A percentile compares a stretch with the other conserved stretches of the same genome.
phyloP scores from a whole-genome alignment of 805 yeast species.

The Metschnikowia lachancei region DNA sequence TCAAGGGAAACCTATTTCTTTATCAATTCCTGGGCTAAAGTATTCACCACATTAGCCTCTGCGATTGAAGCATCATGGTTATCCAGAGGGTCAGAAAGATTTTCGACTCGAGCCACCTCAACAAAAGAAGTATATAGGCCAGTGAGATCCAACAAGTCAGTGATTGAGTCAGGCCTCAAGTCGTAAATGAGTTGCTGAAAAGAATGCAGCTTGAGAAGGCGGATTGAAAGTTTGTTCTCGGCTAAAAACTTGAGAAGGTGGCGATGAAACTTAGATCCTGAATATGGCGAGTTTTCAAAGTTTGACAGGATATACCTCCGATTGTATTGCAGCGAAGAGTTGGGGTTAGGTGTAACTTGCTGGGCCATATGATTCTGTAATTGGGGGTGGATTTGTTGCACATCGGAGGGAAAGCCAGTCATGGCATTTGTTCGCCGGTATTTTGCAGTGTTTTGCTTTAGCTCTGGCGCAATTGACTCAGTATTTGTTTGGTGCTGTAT shows the following conservation, averaged over 20 bases:
- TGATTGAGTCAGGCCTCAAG: conserved; percentile 46
- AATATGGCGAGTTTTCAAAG: conserved; percentile 42
- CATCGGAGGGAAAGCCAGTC: neutral
- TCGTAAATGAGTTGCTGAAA: conserved; percentile 53
- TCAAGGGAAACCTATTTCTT: conserved; percentile 9
- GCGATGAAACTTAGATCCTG: conserved; percentile 47
- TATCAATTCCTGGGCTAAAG: conserved; percentile 19
- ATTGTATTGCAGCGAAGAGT: conserved; percentile 5
- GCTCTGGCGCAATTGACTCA: conserved; percentile 6
- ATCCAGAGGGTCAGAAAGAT: conserved; percentile 7
- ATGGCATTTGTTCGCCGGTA: conserved; percentile 5
- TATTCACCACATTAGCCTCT: conserved; percentile 27
- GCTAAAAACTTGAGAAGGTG: conserved; percentile 49
- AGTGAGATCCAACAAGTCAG: conserved; percentile 47
- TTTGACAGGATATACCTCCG: conserved; percentile 8
- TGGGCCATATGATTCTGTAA: neutral
- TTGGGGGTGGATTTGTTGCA: conserved; percentile 6
- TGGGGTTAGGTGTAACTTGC: neutral
- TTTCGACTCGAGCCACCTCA: conserved; percentile 39
- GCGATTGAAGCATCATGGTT: conserved; percentile 17
- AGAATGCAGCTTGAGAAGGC: conserved; percentile 47
- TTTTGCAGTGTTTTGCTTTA: conserved; percentile 4
- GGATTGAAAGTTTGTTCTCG: conserved; percentile 51
- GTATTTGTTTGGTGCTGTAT: conserved; percentile 4
- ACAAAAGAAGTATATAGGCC: conserved; percentile 43